These are phyloP conservation scores for Lentinula raphanica DNA, from an alignment of 768 basidiomycete species.

Conservation along the genomic window DNA sequence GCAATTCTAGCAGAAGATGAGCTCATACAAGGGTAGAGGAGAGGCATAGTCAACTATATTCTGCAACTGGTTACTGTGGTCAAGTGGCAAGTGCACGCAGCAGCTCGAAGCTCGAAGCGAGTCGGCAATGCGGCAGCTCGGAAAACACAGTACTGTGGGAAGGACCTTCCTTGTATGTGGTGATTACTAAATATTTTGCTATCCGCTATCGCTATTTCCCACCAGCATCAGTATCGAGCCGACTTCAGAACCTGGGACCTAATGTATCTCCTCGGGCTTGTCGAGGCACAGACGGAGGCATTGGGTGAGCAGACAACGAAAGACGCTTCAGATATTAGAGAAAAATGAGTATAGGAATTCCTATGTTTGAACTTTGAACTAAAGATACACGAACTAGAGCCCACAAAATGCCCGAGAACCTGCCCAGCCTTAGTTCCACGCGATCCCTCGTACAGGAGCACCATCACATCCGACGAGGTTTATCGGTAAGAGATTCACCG, in stretches of 20 bases:
- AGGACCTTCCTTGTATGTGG: too few species aligned
- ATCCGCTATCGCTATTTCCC: too few species aligned
- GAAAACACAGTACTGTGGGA: too few species aligned
- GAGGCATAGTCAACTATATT: too few species aligned
- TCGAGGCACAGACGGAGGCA: not conserved
- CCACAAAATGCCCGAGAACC: not conserved
- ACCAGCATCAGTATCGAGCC: too few species aligned
- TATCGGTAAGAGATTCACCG: constrained; percentile 56
- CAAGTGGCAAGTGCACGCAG: too few species aligned
- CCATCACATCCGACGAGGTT: constrained; percentile 56
- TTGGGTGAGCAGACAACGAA: not conserved
- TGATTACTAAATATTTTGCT: too few species aligned
- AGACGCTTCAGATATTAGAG: not conserved
- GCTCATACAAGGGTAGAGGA: too few species aligned
- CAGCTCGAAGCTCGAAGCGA: too few species aligned
- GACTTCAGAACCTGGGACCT: not conserved
- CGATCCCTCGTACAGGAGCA: constrained; percentile 68
- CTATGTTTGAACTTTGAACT: not conserved
- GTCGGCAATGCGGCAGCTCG: too few species aligned
- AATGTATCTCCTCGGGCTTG: not conserved
- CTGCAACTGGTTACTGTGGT: too few species aligned
- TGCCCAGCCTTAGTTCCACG: constrained; percentile 28
- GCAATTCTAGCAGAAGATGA: too few species aligned
- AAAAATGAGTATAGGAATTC: not conserved
- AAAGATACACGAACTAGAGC: not conserved